These are phyloP conservation scores for Dioscorea alata DNA, from an alignment of 106 monocot species.

Conservation along the genomic window DNA sequence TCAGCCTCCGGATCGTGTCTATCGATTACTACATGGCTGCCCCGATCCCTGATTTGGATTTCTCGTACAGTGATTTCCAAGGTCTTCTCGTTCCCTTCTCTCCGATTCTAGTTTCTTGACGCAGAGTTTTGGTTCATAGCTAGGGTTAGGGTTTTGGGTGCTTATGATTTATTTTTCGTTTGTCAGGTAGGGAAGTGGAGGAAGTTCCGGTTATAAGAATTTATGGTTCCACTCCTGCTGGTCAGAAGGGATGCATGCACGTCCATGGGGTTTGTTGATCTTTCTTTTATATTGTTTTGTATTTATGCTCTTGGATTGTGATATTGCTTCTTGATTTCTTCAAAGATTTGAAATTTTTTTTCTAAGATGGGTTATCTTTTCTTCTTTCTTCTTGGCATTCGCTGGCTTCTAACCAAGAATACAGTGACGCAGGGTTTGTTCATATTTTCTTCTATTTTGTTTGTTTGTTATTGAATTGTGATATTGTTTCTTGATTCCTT, in stretches of 20 bases:
- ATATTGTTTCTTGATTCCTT: not conserved
- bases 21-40: constrained; percentile 94
- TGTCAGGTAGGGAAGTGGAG: constrained; percentile 54
- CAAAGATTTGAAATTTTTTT: not conserved
- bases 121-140: not conserved
- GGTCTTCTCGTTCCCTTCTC: constrained; percentile 17
- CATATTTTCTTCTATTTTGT: not conserved
- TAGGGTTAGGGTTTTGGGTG: not conserved
- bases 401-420: not conserved
- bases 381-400: not conserved
- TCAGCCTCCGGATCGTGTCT: constrained; percentile 82
- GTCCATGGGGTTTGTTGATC: constrained; percentile 60
- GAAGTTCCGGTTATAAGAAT: constrained; percentile 87
- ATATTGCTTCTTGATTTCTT: too few species aligned
- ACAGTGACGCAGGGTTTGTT: not conserved
- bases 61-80: constrained; percentile 65
- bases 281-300: not conserved
- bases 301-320: too few species aligned
- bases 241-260: constrained; percentile 95
- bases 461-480: not conserved
- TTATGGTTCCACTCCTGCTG: constrained; percentile 77
- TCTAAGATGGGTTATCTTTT: too few species aligned
- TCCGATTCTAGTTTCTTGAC: not conserved
- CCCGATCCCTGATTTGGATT: constrained; percentile 69
- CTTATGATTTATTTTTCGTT: not conserved